phyloP scores from a whole-genome alignment of 2,329 filamentous ascomycete species.

The Botrytis fragariae region DNA sequence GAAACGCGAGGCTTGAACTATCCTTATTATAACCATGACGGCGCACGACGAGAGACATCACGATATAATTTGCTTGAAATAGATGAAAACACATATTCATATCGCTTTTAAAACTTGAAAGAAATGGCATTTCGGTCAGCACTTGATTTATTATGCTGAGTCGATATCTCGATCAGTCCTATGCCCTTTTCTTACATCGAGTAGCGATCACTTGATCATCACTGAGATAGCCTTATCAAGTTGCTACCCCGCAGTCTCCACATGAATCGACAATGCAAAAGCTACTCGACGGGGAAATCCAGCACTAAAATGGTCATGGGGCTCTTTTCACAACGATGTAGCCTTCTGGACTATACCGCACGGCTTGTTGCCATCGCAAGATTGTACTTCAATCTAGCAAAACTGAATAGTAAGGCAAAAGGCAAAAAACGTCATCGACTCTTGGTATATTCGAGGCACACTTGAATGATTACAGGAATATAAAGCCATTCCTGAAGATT shows the following conservation, averaged over 20 bases:
- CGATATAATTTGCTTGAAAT: not conserved
- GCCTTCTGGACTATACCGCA: not conserved
- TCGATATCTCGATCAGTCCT: not conserved
- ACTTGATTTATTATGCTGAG: not conserved
- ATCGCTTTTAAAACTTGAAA: not conserved
- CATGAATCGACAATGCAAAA: not conserved
- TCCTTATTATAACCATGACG: no score
- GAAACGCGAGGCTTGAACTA: not conserved
- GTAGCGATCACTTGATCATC: conserved; percentile 1
- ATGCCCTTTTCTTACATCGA: not conserved
- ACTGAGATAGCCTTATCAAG: not conserved
- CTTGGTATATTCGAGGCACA: not conserved
- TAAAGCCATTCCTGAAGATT: not conserved
- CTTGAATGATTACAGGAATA: not conserved
- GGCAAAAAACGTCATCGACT: not conserved
- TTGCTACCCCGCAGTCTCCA: not conserved
- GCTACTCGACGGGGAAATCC: not conserved
- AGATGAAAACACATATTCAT: not conserved
- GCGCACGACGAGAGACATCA: not conserved
- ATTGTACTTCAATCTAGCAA: not conserved
- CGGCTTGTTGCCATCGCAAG: not conserved
- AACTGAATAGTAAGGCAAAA: not conserved
- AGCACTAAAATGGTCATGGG: not conserved
- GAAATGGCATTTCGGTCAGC: not conserved
- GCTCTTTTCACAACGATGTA: not conserved